Percentiles rank a stretch among this genome's conserved stretches.
Conservation (phyloP, 441 rosid species). For the Pelargonium cotyledonis region DNA sequence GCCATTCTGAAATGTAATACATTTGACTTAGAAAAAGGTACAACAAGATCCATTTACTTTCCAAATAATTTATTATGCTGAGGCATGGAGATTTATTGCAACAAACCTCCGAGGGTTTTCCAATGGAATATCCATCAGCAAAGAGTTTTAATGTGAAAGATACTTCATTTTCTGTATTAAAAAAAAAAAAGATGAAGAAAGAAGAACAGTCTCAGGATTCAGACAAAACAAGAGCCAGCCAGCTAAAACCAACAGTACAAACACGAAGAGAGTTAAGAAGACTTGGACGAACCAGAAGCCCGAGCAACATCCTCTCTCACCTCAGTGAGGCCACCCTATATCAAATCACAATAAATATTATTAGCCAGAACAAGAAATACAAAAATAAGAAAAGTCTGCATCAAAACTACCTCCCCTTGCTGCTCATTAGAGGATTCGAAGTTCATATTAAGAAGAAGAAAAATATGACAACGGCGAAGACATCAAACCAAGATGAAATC, state of each 20-base stretch:
- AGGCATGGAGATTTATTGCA: conserved; percentile 2
- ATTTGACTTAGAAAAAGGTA: background rate
- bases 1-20: conserved; percentile 35
- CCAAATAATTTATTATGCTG: conserved; percentile 2
- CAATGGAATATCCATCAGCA: conserved; percentile 68
- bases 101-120: conserved; percentile 75
- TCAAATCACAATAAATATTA: conserved; percentile 21
- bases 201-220: conserved; percentile 9
- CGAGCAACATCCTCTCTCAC: conserved; percentile 28
- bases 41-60: background rate
- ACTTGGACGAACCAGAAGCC: conserved; percentile 27
- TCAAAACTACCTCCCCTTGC: background rate
- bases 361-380: background rate
- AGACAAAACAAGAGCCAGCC: conserved; percentile 12
- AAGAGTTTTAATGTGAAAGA: conserved; percentile 72
- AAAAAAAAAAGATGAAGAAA: conserved; percentile 12
- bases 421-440: no score
- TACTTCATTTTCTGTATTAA: conserved; percentile 54
- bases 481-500: background rate
- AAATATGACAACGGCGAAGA: no score
- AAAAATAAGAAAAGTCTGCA: conserved; percentile 4
- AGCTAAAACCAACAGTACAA: conserved; percentile 20
- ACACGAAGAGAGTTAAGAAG: conserved; percentile 25
- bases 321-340: conserved; percentile 37
- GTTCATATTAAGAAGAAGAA: background rate